Evolutionary conservation across 495 filamentous ascomycete species (phyloP), one percentile per base, ranked within the genome.

Genomic region (Stereocaulon alpinum): DNA sequence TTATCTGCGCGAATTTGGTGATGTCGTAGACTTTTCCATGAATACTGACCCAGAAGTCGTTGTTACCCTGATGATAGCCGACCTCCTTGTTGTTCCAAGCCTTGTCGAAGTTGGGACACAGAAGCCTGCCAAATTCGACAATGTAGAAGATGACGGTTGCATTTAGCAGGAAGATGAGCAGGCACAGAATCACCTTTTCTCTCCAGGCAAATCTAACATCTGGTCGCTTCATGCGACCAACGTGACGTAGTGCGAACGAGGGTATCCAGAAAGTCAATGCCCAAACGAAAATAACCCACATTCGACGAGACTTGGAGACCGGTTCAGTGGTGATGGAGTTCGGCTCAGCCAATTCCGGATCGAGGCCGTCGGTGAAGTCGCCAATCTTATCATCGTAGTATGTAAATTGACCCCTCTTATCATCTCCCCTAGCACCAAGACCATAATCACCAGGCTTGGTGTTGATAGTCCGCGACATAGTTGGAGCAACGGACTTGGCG

Each of bases 201-300:
- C 92, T 77, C 93, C 93, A 98, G 6, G 93, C 93, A 82, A 97
- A 87, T 1, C 93, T 86, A 44, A 98, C 88, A 72, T 98, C 93
- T 2, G 93, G 93, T 44, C 93, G 84, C 73, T 95, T 95, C 93
- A 97, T 98, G 20, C 93, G 86, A 18, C 93, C 93, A 61, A 97
- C 64, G 55, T 80, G 86, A n/a, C 77, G 76, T 2, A 98, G 80
- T 0, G 84, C 54, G 53, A 90, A 90, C 2, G 91, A 96, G 1
- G 93, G 93, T 62, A 96, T 94, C 90, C 89, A 97, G 67, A 89
- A 97, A 2, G 93, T 97, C 50, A 91, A 61, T 5, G 80, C 77
- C 92, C 91, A 97, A 14, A 92, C 88, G 24, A 90, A 71, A 9
- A 69, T 76, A 40, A 91, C 82, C 93, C 93, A 98, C 11, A 84